Conservation (phyloP, 2,329 filamentous ascomycete species). For the Calonectria pseudoturangicola region DNA sequence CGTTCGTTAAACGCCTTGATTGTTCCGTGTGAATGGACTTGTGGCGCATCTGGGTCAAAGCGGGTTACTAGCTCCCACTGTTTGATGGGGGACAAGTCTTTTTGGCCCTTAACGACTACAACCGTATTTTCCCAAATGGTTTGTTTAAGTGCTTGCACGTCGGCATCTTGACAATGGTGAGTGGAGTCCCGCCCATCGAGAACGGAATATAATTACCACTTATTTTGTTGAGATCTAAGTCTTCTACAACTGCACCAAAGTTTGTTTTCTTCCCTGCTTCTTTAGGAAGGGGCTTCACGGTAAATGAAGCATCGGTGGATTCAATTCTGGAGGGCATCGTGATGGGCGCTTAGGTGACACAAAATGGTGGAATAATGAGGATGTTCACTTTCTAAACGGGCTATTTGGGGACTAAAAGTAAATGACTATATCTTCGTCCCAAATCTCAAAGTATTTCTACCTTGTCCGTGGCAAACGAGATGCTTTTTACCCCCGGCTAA, state of each 20-base stretch:
- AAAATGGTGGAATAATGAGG: background rate
- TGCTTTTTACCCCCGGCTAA: background rate
- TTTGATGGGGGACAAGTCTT: background rate
- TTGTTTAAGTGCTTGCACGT: slow-evolving; percentile 4
- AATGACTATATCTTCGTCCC: background rate
- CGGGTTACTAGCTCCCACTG: slow-evolving; percentile 14
- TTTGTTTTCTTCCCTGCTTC: slow-evolving; percentile 4
- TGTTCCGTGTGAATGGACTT: slow-evolving; percentile 9
- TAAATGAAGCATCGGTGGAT: background rate
- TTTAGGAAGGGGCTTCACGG: background rate
- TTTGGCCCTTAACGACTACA: slow-evolving; percentile 2
- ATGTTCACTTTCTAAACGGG: background rate
- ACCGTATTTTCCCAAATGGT: slow-evolving; percentile 2
- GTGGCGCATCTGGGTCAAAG: slow-evolving; percentile 13
- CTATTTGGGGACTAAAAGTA: background rate
- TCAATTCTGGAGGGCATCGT: slow-evolving; percentile 12
- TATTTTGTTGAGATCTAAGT: background rate
- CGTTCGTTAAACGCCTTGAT: slow-evolving; percentile 8
- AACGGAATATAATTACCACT: background rate
- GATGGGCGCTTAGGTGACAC: background rate
- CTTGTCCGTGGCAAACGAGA: too few relatives aligned
- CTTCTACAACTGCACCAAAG: background rate
- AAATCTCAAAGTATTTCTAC: too few relatives aligned
- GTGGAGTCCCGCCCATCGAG: background rate
- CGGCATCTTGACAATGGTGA: background rate